Evolutionary conservation across 305 asterid genomes (phyloP), one percentile per base, ranked within the genome.

Genomic region (Andrographis paniculata): DNA sequence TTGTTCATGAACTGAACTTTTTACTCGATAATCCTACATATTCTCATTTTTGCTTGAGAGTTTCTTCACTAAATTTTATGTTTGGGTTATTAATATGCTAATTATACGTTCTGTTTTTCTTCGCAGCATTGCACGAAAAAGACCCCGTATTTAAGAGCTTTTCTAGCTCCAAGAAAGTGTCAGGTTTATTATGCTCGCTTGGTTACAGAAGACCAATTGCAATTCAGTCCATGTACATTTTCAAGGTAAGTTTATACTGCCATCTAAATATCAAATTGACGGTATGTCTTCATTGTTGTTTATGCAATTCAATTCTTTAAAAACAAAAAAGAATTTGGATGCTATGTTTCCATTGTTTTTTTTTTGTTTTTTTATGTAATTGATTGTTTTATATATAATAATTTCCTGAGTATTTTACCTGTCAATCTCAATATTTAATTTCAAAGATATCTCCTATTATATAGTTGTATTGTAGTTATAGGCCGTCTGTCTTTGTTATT

Each of bases 221-320:
- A 53, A 73, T 88, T 58, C 97, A 88, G 59, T 82, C 97, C 61
- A 88, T 88, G 97, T 88, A 88, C 81, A 88, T 88, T 56, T 84
- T 88, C 70, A 88, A 88, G 97, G 97, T 88, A 69, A 3, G 1
- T n/a, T 31, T 14, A 5, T 31, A 1, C 8, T 11, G 10, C 14
- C 2, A 31, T 31, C 54, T 40, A 18, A 41, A 54, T 17, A 17
- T 14, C 33, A 9, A 14, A 13, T 14, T 17, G 19, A 44, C 24
- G 15, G 53, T 9, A 19, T 45, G 16, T 47, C 19, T 58, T 44
- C 16, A 2, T 24, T 14, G 39, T 1, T 44, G 15, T 48, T 28
- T 4, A 15, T 43, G 31, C 14, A 28, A 11, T 50, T 48, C 31
- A 17, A 4, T 12, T 15, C 1, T 42, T 17, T 57, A 4, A n/a